Conservation (phyloP, 1,139 yeast genomes). For the Geotrichum carabidarum region DNA sequence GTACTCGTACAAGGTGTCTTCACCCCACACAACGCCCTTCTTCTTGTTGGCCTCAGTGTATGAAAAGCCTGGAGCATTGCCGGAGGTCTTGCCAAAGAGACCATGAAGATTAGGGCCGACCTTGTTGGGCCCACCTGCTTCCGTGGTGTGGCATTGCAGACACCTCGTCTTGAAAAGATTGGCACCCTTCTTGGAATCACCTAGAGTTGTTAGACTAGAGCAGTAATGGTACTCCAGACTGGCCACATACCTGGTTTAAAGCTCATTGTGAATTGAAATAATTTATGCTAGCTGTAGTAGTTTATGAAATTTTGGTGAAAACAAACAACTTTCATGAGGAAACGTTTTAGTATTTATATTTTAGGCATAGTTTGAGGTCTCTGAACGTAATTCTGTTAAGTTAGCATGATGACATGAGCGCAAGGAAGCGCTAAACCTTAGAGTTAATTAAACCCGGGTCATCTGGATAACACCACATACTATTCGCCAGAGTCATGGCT, state of each 20-base stretch:
- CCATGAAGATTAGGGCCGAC: conserved; percentile 99
- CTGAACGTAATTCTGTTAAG: no score
- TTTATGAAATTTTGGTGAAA: neutral
- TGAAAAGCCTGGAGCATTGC: conserved; percentile 87
- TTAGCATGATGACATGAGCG: no score
- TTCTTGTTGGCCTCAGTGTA: conserved; percentile 98
- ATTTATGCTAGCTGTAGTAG: neutral
- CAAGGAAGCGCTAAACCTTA: no score
- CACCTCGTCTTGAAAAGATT: conserved; percentile 98
- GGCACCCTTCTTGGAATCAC: conserved; percentile 96
- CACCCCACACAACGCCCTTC: conserved; percentile 86
- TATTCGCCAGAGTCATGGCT: no score
- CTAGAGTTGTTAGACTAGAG: conserved; percentile 32
- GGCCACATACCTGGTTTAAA: conserved; percentile 12
- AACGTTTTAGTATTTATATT: no score
- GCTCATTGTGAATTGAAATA: conserved; percentile 8
- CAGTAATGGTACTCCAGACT: neutral
- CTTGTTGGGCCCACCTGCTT: conserved; percentile 94
- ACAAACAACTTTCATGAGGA: no score
- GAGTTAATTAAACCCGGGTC: no score
- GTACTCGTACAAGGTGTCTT: conserved; percentile 88
- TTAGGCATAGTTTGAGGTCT: no score
- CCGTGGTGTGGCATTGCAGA: conserved; percentile 97
- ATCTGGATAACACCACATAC: no score
- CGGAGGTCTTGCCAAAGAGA: conserved; percentile 85